Conservation (phyloP, 495 filamentous ascomycete species). For the Corynascus novoguineensis region DNA sequence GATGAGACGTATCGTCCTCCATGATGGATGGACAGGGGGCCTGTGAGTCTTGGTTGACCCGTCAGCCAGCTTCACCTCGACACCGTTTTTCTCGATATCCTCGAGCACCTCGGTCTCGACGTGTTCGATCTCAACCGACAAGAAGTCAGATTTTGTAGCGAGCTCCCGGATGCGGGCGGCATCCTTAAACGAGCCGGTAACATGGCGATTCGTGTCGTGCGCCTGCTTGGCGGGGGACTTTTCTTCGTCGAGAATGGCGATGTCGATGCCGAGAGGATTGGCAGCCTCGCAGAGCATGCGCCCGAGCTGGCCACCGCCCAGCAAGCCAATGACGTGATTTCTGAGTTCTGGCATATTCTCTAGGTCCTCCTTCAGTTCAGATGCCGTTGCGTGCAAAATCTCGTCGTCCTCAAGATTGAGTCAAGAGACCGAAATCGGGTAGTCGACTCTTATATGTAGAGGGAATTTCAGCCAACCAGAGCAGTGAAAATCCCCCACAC, state of each 20-base stretch:
- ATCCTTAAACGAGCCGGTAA: slow-evolving; percentile 82
- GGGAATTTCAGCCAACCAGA: slow-evolving; percentile 8
- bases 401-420: not conserved
- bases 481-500: not conserved
- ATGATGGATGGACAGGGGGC: slow-evolving; percentile 73
- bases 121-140: slow-evolving; percentile 98
- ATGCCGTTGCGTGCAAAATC: not conserved
- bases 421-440: slow-evolving; percentile 4
- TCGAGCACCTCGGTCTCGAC: slow-evolving; percentile 90
- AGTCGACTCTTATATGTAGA: slow-evolving; percentile 7
- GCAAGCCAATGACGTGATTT: slow-evolving; percentile 39
- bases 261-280: slow-evolving; percentile 75
- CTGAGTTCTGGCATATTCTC: slow-evolving; percentile 7
- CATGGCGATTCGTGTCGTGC: slow-evolving; percentile 65
- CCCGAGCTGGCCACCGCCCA: slow-evolving; percentile 70
- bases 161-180: slow-evolving; percentile 68
- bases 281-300: slow-evolving; percentile 94
- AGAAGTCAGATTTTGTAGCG: slow-evolving; percentile 68
- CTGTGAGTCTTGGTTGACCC: slow-evolving; percentile 36
- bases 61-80: slow-evolving; percentile 43
- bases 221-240: slow-evolving; percentile 87
- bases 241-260: slow-evolving; percentile 73
- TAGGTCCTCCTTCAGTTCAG: not conserved
- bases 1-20: slow-evolving; percentile 82
- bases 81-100: slow-evolving; percentile 59